Evolutionary conservation across 106 monocot genomes (phyloP), one percentile per base, ranked within the genome.

Genomic region (Platanthera zijinensis): DNA sequence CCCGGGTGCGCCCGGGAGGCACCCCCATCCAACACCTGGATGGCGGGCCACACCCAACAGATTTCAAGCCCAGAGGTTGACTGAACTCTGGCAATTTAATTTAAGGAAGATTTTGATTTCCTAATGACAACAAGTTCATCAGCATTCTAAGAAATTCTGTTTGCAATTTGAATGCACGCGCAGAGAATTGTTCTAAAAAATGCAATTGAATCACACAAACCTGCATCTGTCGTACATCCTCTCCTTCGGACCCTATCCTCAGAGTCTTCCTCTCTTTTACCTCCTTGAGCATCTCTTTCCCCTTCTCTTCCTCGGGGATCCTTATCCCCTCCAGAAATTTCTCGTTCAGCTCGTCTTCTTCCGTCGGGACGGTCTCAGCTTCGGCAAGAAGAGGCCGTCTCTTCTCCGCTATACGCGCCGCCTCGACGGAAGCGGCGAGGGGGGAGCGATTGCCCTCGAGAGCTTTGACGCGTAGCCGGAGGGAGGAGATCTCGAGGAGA

Each of bases 151-250:
- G 54, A 54, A 54, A 54, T 15, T 14, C 10, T 54, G 15, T 3
- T 54, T 1, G 11, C 11, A 54, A 14, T 13, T 3, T 54, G 7
- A 3, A 54, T 54, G 11, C 15, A 54, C 14, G 12, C 0, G 14
- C 3, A 54, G 8, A 54, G 13, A 54, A 10, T 54, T 12, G 54
- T n/a, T 54, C 17, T 0, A 2, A 67, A 39, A 30, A 67, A 28
- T 11, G 10, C 32, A 12, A 32, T 32, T 32, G 13, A 12, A 50
- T 18, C 8, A 69, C 48, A 48, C 82, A 77, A 30, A 94, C 97
- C 97, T 97, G 97, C 97, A 97, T 86, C 70, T 64, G 86, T 82
- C 81, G 76, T 25, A 97, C 97, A 49, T 94, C 97, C 1, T 91
- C 86, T 69, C 97, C 97, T 80, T 97, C 93, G 5, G 89, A 77